phyloP scores from a whole-genome alignment of 257 asterid genomes.

The Solanum rostratum region DNA sequence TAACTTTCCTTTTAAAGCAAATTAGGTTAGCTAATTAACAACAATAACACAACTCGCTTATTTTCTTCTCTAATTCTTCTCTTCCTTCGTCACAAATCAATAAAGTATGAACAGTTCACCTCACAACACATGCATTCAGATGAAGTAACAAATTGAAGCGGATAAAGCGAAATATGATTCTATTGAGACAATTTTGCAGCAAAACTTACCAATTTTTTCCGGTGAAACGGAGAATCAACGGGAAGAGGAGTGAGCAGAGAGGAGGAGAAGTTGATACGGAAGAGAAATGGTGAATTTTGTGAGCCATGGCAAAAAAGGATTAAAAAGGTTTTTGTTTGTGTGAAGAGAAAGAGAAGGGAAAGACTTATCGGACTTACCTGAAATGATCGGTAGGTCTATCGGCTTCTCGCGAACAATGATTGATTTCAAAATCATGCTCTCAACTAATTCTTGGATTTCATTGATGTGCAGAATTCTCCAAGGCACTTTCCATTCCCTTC shows the following conservation, averaged over 20 bases:
- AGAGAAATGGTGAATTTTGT: background rate
- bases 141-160: background rate
- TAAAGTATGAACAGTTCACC: background rate
- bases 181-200: background rate
- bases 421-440: no score
- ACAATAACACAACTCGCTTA: background rate
- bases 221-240: background rate
- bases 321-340: background rate
- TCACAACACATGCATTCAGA: background rate
- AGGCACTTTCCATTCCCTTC: no score
- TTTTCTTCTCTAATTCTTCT: background rate
- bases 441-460: no score
- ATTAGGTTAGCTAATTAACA: background rate
- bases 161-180: background rate
- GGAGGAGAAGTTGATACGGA: background rate
- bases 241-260: background rate
- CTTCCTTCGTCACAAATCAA: background rate
- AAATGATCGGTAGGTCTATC: no score
- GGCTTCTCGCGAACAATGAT: no score
- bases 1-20: background rate
- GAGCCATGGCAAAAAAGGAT: constrained; percentile 3
- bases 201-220: background rate
- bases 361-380: constrained; percentile 16
- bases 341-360: background rate
- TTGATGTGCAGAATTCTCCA: no score